A percentile compares a stretch with the other conserved stretches of the same genome.
These are phyloP conservation scores for Phytopythium vexans DNA, from an alignment of 352 stramenopile genomes.

Conservation along the genomic window DNA sequence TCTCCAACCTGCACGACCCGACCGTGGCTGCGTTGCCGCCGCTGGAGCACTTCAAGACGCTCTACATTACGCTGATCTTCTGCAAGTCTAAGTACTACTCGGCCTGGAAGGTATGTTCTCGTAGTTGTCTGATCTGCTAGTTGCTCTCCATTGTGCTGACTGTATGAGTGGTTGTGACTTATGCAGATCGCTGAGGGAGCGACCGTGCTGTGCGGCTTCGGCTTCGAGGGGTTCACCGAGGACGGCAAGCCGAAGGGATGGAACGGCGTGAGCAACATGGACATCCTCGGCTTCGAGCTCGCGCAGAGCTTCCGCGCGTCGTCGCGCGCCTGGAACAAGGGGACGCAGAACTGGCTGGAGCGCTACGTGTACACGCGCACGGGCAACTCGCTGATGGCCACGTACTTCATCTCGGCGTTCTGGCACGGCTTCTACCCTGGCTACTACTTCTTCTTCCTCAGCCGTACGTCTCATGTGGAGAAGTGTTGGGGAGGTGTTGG, in stretches of 20 bases:
- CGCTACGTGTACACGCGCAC: conserved; percentile 95
- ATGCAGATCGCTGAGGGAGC: conserved; percentile 65
- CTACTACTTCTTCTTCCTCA: conserved; percentile 97
- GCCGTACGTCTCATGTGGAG: conserved; percentile 20
- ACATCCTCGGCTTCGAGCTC: conserved; percentile 95
- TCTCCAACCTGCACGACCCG: conserved; percentile 44
- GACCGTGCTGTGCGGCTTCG: conserved; percentile 80
- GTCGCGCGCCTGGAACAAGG: conserved; percentile 96
- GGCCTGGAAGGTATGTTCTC: conserved; percentile 88
- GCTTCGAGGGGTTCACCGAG: conserved; percentile 94
- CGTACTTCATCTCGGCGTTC: conserved; percentile 93
- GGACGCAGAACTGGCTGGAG: conserved; percentile 93
- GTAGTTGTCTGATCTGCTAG: too few relatives aligned
- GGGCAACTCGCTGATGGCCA: conserved; percentile 85
- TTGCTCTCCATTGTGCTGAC: conserved; percentile 29
- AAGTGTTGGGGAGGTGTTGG: background rate
- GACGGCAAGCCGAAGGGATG: conserved; percentile 87
- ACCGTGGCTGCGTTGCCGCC: conserved; percentile 46
- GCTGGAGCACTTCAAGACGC: conserved; percentile 58
- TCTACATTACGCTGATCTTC: conserved; percentile 91
- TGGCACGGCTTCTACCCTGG: conserved; percentile 98
- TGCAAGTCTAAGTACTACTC: conserved; percentile 96
- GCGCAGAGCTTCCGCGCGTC: conserved; percentile 87
- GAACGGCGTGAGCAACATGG: conserved; percentile 95
- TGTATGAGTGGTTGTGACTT: conserved; percentile 6